A percentile compares a stretch with the other conserved stretches of the same genome.
Evolutionary conservation across 1,284 basidiomycete species (phyloP).

Genomic region (Mycena citricolor): DNA sequence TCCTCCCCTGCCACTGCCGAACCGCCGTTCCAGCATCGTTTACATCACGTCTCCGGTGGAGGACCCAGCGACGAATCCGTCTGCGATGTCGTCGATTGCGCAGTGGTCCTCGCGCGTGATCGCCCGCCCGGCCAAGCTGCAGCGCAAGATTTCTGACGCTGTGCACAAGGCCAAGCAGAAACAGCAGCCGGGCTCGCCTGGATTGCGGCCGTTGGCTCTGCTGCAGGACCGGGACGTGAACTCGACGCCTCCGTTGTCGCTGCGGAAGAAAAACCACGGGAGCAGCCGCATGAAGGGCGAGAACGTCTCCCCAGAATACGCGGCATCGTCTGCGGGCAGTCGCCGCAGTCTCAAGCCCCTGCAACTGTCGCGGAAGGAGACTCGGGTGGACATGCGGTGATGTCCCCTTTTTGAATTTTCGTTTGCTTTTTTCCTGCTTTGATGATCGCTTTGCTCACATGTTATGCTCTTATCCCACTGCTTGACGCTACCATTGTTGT

Average conservation of each 20-base stretch:
- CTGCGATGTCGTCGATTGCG: conserved; percentile 38
- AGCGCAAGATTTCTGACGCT: conserved; percentile 40
- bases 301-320: conserved; percentile 37
- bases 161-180: conserved; percentile 30
- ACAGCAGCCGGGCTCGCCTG: conserved; percentile 40
- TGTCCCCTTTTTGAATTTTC: too few species aligned
- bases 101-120: conserved; percentile 54
- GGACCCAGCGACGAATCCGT: too few species aligned
- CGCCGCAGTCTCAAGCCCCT: conserved; percentile 52
- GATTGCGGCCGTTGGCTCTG: conserved; percentile 61
- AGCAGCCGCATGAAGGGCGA: conserved; percentile 40
- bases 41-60: conserved; percentile 67
- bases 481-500: conserved; percentile 1
- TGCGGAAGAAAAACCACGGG: conserved; percentile 52
- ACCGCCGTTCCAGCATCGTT: conserved; percentile 56
- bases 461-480: not conserved
- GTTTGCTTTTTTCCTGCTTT: too few species aligned
- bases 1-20: conserved; percentile 33
- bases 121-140: conserved; percentile 48
- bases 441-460: too few species aligned
- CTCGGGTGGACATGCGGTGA: conserved; percentile 37
- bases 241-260: conserved; percentile 49
- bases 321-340: conserved; percentile 31
- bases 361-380: conserved; percentile 58
- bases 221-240: conserved; percentile 58